Percentiles rank a stretch among this genome's conserved stretches.
Evolutionary conservation across 805 yeast genomes (phyloP).

Genomic region (Candida silvicultrix): DNA sequence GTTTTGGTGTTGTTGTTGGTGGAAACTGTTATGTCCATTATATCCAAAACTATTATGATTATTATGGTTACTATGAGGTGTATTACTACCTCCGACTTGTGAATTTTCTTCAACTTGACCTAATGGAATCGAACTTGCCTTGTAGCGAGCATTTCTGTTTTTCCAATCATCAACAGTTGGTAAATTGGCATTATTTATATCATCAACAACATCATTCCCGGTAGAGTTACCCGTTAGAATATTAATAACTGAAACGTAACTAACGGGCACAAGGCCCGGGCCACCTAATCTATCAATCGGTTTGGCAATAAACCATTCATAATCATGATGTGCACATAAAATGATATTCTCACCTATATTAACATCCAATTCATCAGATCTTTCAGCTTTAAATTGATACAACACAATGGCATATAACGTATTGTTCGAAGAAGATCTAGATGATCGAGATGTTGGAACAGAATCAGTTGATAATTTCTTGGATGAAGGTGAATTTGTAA

Average conservation of each 20-base stretch:
- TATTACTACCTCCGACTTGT: not conserved
- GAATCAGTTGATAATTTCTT: constrained; percentile 16
- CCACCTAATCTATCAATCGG: constrained; percentile 94
- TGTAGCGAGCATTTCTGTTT: constrained; percentile 80
- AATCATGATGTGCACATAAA: constrained; percentile 92
- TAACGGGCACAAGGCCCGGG: constrained; percentile 92
- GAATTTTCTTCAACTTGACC: constrained; percentile 42
- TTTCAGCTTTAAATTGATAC: constrained; percentile 76
- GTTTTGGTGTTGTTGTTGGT: not conserved
- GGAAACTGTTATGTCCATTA: not conserved
- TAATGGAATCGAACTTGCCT: constrained; percentile 79
- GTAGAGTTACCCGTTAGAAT: constrained; percentile 57
- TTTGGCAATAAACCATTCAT: constrained; percentile 97
- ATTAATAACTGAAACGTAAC: constrained; percentile 82
- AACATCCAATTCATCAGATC: constrained; percentile 79
- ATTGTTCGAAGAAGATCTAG: constrained; percentile 10
- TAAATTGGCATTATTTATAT: constrained; percentile 59
- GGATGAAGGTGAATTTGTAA: constrained; percentile 6
- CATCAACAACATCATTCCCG: constrained; percentile 45
- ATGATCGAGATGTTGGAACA: constrained; percentile 9
- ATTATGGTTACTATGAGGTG: not conserved
- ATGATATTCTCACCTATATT: constrained; percentile 83
- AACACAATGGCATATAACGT: constrained; percentile 80
- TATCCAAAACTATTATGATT: not conserved
- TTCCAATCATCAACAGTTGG: constrained; percentile 98